Percentiles rank a stretch among this genome's conserved stretches.
These are phyloP conservation scores for Passalora sequoiae DNA, from an alignment of 2,329 filamentous ascomycete species.

Conservation along the genomic window DNA sequence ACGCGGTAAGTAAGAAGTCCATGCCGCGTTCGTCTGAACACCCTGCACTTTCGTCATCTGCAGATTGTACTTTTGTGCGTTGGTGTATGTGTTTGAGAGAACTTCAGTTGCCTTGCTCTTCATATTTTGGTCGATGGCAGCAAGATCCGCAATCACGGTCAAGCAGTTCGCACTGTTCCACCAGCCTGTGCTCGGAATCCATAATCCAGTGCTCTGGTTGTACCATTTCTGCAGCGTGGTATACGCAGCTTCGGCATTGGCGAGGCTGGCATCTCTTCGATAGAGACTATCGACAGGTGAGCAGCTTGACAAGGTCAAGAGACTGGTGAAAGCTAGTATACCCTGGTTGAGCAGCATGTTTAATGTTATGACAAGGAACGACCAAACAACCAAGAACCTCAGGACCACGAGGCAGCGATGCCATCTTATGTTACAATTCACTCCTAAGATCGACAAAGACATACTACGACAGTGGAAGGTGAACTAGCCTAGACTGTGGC, in stretches of 20 bases:
- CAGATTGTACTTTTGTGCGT: slow-evolving; percentile 27
- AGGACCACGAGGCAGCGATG: not conserved
- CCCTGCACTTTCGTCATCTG: slow-evolving; percentile 15
- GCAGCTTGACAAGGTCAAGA: not conserved
- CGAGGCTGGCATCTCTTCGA: slow-evolving; percentile 17
- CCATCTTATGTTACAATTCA: slow-evolving; percentile 3
- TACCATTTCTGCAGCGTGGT: slow-evolving; percentile 29
- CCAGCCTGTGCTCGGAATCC: slow-evolving; percentile 31
- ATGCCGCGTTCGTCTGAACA: slow-evolving; percentile 2
- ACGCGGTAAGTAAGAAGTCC: slow-evolving; percentile 7
- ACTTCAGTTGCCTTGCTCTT: slow-evolving; percentile 12
- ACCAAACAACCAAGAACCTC: not conserved
- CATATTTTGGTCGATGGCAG: slow-evolving; percentile 23
- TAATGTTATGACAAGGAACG: not conserved
- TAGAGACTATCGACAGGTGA: not conserved
- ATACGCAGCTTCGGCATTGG: slow-evolving; percentile 26
- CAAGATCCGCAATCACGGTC: slow-evolving; percentile 29
- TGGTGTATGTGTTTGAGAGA: slow-evolving; percentile 23
- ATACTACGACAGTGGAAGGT: not conserved
- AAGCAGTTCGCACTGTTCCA: slow-evolving; percentile 33
- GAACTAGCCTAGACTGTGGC: too few species aligned
- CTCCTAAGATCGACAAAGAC: slow-evolving; percentile 1
- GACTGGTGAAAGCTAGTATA: not conserved
- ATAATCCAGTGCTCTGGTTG: slow-evolving; percentile 29
- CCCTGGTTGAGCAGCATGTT: not conserved